Evolutionary conservation across 164 flowering plant species (phyloP), one percentile per base, ranked within the genome.

Genomic region (Tetracentron sinense): DNA sequence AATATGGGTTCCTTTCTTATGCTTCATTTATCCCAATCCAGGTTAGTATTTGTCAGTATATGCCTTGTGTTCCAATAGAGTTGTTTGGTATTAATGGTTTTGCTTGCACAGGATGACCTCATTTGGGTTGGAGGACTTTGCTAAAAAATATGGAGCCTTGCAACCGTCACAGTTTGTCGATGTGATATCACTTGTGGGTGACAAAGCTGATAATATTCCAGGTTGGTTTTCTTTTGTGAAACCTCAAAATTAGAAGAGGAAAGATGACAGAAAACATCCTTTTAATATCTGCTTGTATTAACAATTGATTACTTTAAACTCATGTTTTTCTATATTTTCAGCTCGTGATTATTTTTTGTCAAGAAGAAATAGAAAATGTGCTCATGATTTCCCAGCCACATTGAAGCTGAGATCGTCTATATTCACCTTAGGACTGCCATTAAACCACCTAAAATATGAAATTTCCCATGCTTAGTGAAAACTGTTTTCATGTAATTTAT

Each of bases 101-200:
- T 66, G 31, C 50, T 60, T 68, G 25, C 17, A n/a, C 76, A 91
- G 97, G 74, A 81, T 90, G 93, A 78, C 75, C 64, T 94, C 99
- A 55, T 94, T 88, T 76, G 97, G 97, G 58, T 35, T 91, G 71
- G 96, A 89, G 70, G 99, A 94, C 46, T 94, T 88, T 72, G 85
- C 90, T n/a, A 57, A 82, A 71, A 85, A 62, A 70, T 94, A 79
- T 85, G 96, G 93, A 62, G 54, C 64, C 54, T 55, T 94, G 68
- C 53, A 79, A 62, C 99, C 99, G 23, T 78, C 84, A 64, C 99
- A 94, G 76, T 89, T 86, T 82, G 90, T 91, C 44, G 99, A 94
- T 79, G 68, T 91, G 6, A 47, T 88, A 22, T 70, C 97, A 14
- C 93, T 94, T 62, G 74, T 75, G 58, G 99, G 99, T 66, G 99